Evolutionary conservation across 2,329 filamentous ascomycete species (phyloP), one percentile per base, ranked within the genome.

Genomic region (Phialocephala subalpina): DNA sequence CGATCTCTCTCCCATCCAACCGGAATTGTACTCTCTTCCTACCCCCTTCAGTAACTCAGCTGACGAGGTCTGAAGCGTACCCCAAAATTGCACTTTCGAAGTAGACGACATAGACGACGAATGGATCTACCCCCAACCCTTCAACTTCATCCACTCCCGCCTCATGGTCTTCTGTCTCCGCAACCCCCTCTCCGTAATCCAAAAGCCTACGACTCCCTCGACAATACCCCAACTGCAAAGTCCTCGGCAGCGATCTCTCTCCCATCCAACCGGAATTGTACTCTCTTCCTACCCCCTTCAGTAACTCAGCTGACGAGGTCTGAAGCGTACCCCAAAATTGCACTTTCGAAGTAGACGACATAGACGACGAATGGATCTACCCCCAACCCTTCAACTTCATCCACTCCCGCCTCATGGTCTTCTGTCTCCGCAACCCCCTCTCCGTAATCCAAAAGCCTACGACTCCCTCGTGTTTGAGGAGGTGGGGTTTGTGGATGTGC

Each of bases 41-140:
- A 12, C 53, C n/a, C 33, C 14, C 40, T 16, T 36, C 16, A 16
- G n/a, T 5, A 49, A 52, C 25, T 36, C 18, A 20, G 42, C 35
- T 58, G 16, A 45, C 27, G 3, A 27, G 52, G 12, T 11, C 18
- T 16, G 3, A 45, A 69, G 86, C 61, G 87, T 92, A 1, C 90
- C 91, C 0, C 84, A 86, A 20, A 94, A 94, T 70, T 89, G 93
- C 27, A 85, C 87, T 67, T 94, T 94, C 69, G 87, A 88, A 67
- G 84, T 94, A 47, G 65, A 69, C 60, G 71, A 73, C 58, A 60
- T 64, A n/a, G 69, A 71, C 57, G 70, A 73, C 83, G 77, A 76
- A 29, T 81, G 79, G 79, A 77, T 81, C 11, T 74, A 78, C 0
- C 69, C 80, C 61, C 78, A 81, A 62, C 60, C 55, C 33, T 87